Evolutionary conservation across 768 basidiomycete species (phyloP), one percentile per base, ranked within the genome.

Genomic region (Russula virescens): DNA sequence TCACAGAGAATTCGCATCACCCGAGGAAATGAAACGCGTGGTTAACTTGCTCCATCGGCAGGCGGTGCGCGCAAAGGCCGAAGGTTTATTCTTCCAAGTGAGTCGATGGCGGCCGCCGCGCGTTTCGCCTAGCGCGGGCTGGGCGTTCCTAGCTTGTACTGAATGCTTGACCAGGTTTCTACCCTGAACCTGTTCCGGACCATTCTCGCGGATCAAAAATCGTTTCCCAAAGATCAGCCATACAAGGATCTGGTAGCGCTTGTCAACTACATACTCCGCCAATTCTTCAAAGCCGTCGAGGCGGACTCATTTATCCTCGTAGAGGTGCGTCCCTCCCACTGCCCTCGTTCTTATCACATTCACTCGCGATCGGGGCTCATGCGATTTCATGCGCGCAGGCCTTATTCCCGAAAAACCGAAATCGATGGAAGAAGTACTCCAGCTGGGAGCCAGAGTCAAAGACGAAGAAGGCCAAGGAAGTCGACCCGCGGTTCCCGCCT

Each of bases 81-180:
- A 98, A 72, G 96, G 89, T 0, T 75, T 99, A 10, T 98, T 93
- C 75, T 99, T 96, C 83, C 92, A 95, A 76, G 96, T 94, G 63
- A 58, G 82, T 73, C 52, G 64, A 55, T 46, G 21, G 43, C 54
- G 43, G n/a, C 14, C 40, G 25, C 25, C 10, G 38, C 55, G 47
- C 61, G 18, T 49, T 63, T 31, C 38, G 51, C 62, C 23, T 58
- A 38, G n/a, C 38, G 28, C 62, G 31, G 31, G 31, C 31, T 31
- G 31, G 31, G 31, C 31, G 5, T 31, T 8, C 8, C 5, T 8
- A 31, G 31, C 60, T n/a, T 52, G 34, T 47, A 60, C 55, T 46
- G 6, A 45, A 5, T 31, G 38, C 16, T 42, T 71, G 70, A 63
- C 61, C 73, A 98, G 95, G 94, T 91, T 13, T 92, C 95, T 38